Evolutionary conservation across 2,329 filamentous ascomycete species (phyloP).

Genomic region (Trichophyton benhamiae): DNA sequence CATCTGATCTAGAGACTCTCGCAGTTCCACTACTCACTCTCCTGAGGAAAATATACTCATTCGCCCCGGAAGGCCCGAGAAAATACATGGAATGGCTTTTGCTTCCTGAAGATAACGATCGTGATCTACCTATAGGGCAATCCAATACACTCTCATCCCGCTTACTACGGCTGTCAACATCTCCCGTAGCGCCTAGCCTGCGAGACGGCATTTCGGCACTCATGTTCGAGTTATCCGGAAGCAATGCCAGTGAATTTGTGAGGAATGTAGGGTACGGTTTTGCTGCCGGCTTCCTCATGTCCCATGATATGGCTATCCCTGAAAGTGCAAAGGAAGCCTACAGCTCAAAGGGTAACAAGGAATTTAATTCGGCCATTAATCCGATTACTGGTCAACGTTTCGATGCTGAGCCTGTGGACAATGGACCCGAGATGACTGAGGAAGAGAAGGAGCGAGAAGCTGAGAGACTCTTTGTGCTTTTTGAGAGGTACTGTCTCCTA

Average conservation of each 20-base stretch:
- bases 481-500: constrained; percentile 53
- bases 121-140: constrained; percentile 63
- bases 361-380: constrained; percentile 47
- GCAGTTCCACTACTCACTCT: constrained; percentile 64
- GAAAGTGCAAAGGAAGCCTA: constrained; percentile 49
- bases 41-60: constrained; percentile 57
- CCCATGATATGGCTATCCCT: constrained; percentile 68
- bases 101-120: constrained; percentile 65
- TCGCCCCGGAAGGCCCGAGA: constrained; percentile 52
- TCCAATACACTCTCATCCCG: constrained; percentile 62
- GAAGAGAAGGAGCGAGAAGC: constrained; percentile 90
- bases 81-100: constrained; percentile 53
- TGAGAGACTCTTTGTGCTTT: constrained; percentile 77
- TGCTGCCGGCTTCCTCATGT: constrained; percentile 78
- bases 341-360: constrained; percentile 24
- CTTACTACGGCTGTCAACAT: constrained; percentile 65
- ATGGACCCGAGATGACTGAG: constrained; percentile 64
- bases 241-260: constrained; percentile 67
- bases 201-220: constrained; percentile 64
- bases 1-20: constrained; percentile 58
- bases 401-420: constrained; percentile 50
- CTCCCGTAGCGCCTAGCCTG: constrained; percentile 57
- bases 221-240: constrained; percentile 76
- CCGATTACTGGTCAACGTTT: constrained; percentile 77
- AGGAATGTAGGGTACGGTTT: constrained; percentile 91